A percentile compares a stretch with the other conserved stretches of the same genome.
These are phyloP conservation scores for Teratosphaeria destructans DNA, from an alignment of 2,329 filamentous ascomycete genomes.

Conservation along the genomic window DNA sequence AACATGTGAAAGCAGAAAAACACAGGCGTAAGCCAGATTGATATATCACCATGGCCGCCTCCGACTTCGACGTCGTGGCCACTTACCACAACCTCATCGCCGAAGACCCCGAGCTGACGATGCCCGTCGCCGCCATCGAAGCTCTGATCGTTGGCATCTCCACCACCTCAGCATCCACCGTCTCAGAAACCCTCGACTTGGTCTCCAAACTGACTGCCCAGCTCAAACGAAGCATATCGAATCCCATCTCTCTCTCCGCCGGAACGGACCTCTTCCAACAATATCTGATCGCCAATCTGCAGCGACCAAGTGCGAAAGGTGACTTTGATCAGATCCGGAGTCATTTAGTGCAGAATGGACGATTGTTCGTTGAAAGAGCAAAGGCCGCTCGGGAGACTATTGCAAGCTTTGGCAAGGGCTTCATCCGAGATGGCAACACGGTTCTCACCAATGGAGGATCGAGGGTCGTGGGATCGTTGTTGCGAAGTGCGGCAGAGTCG, in stretches of 20 bases:
- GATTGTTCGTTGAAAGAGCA: conserved; percentile 75
- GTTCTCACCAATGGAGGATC: conserved; percentile 89
- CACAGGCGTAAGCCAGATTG: not conserved
- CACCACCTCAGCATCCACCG: conserved; percentile 68
- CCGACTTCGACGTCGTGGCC: conserved; percentile 44
- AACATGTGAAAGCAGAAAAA: not conserved
- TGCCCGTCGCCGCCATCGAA: conserved; percentile 91
- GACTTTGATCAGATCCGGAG: conserved; percentile 75
- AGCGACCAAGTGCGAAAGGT: conserved; percentile 43
- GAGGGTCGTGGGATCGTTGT: conserved; percentile 67
- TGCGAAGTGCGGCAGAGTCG: conserved; percentile 62
- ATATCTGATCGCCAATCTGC: conserved; percentile 70
- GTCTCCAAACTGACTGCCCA: conserved; percentile 66
- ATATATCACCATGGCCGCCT: not conserved
- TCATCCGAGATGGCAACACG: conserved; percentile 66
- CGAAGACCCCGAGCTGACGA: conserved; percentile 75
- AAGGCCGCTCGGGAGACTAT: conserved; percentile 78
- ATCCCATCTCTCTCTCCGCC: conserved; percentile 84
- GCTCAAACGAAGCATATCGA: conserved; percentile 69
- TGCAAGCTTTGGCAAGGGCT: conserved; percentile 64
- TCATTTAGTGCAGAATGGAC: conserved; percentile 76
- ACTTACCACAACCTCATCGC: conserved; percentile 54
- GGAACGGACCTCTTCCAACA: conserved; percentile 93
- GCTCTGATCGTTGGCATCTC: conserved; percentile 79
- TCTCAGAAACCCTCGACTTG: conserved; percentile 85